phyloP scores from a whole-genome alignment of 139 green algal species.

The Chlamydomonas schloesseri region DNA sequence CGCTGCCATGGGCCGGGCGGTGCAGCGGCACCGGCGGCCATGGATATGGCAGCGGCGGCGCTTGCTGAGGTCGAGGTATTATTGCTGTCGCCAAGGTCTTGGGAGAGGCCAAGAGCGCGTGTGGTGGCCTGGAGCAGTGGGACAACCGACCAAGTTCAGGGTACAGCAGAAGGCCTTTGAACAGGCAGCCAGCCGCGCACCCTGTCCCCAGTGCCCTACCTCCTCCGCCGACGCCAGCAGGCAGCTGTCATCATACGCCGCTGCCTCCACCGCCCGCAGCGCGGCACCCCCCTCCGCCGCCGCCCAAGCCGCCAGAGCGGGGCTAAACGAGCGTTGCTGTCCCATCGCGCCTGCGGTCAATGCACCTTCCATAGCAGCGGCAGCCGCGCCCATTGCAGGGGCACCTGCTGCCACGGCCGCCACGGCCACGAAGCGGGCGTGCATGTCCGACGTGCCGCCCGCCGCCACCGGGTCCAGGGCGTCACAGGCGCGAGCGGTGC shows the following conservation, averaged over 20 bases:
- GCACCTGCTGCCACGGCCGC: background rate
- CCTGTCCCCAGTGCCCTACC: background rate
- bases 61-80: no score
- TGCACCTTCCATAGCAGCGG: background rate
- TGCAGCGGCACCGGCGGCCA: background rate
- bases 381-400: background rate
- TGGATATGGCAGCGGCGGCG: no score
- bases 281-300: constrained; percentile 28
- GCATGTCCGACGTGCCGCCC: constrained; percentile 24
- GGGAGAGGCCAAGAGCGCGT: no score
- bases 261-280: constrained; percentile 29
- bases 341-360: no score
- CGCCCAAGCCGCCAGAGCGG: constrained; percentile 12
- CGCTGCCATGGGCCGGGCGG: constrained; percentile 1
- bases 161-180: no score
- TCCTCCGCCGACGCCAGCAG: constrained; percentile 17
- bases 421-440: constrained; percentile 17
- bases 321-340: no score
- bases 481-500: background rate
- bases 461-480: constrained; percentile 3
- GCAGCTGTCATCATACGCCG: constrained; percentile 23
- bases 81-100: no score
- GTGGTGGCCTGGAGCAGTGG: no score
- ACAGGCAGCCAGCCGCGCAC: no score
- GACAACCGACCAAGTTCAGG: no score